Percentiles rank a stretch among this genome's conserved stretches.
Conservation (phyloP, 352 stramenopile species). For the Phytophthora capsici region DNA sequence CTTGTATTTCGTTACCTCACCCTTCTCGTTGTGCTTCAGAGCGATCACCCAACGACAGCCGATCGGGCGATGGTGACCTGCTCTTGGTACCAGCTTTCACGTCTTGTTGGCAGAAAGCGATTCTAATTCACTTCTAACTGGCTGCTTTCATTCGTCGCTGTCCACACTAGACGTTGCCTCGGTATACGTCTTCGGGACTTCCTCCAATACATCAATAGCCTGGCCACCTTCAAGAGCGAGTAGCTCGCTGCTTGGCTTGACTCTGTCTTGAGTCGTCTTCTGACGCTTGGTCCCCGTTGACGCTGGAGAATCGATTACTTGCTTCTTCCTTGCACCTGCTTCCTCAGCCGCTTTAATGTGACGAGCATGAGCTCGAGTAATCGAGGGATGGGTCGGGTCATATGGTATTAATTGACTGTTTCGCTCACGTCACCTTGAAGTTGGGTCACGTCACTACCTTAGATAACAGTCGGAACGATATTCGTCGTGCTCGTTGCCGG, state of each 20-base stretch:
- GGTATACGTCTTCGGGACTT: slow-evolving; percentile 8
- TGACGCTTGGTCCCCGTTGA: slow-evolving; percentile 10
- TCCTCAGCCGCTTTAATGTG: slow-evolving; percentile 6
- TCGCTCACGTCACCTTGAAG: background rate
- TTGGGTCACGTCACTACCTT: no score
- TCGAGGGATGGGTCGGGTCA: background rate
- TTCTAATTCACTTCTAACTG: slow-evolving; percentile 14
- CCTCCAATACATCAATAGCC: slow-evolving; percentile 1
- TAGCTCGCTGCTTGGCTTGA: background rate
- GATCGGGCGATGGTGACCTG: slow-evolving; percentile 9
- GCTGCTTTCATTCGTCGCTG: slow-evolving; percentile 10
- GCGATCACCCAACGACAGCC: slow-evolving; percentile 4
- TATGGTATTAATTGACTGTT: background rate
- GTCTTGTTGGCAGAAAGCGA: slow-evolving; percentile 10
- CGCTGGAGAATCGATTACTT: background rate
- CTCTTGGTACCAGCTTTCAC: slow-evolving; percentile 7
- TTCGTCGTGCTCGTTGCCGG: no score
- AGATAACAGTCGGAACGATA: no score
- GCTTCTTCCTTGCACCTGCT: no score
- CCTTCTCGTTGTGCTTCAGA: background rate
- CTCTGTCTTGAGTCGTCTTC: slow-evolving; percentile 8
- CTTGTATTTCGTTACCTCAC: background rate
- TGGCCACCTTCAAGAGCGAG: slow-evolving; percentile 6
- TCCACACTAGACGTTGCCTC: slow-evolving; percentile 4
- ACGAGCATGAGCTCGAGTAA: slow-evolving; percentile 9